Percentiles rank a stretch among this genome's conserved stretches.
phyloP scores from a whole-genome alignment of 768 basidiomycete species.

The Phlebiopsis gigantea region DNA sequence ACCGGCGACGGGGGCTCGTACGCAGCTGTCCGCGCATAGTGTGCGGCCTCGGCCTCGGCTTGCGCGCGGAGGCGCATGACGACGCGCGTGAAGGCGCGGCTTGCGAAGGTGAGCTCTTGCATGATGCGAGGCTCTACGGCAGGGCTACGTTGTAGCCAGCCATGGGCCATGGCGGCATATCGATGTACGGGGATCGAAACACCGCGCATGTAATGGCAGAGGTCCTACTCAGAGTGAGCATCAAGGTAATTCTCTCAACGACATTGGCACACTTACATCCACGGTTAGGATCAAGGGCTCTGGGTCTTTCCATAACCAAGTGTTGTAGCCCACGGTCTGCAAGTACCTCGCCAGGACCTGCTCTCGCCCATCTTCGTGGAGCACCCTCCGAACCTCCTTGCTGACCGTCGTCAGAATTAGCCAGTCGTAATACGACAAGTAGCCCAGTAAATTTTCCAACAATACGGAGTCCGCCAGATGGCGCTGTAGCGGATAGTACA shows the following conservation, averaged over 20 bases:
- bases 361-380: constrained; percentile 54
- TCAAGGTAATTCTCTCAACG: background rate
- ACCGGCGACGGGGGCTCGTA: constrained; percentile 13
- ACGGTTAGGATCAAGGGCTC: constrained; percentile 64
- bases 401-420: constrained; percentile 49
- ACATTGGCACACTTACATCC: constrained; percentile 38
- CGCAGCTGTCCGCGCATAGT: constrained; percentile 13
- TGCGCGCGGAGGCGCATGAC: constrained; percentile 74
- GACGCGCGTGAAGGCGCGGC: constrained; percentile 75
- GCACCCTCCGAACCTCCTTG: constrained; percentile 42
- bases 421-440: constrained; percentile 72
- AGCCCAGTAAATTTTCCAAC: constrained; percentile 49
- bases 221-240: constrained; percentile 44
- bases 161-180: constrained; percentile 55
- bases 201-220: constrained; percentile 75
- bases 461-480: constrained; percentile 53
- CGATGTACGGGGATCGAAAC: constrained; percentile 73
- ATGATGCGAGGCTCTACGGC: constrained; percentile 36
- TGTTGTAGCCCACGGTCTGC: constrained; percentile 62
- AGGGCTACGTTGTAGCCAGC: constrained; percentile 53
- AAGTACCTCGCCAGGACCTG: constrained; percentile 65
- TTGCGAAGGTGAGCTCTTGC: constrained; percentile 50
- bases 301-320: constrained; percentile 47
- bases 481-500: constrained; percentile 44
- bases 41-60: constrained; percentile 54